Percentiles rank a stretch among this genome's conserved stretches.
phyloP scores from a whole-genome alignment of 2,329 filamentous ascomycete species.

The Calonectria montana region DNA sequence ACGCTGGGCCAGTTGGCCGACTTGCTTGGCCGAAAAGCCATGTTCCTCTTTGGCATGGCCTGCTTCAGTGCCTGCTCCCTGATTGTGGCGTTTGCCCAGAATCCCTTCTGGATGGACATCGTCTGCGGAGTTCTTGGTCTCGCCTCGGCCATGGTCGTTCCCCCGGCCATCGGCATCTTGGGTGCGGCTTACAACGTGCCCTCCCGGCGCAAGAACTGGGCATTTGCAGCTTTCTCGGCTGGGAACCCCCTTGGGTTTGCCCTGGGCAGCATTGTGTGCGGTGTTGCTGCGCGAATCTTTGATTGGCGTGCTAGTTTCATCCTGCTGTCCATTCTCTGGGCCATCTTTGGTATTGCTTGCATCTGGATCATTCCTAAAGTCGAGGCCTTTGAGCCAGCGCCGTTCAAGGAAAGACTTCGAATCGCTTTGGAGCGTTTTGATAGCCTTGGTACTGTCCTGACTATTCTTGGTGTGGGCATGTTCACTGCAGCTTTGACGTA shows the following conservation, averaged over 20 bases:
- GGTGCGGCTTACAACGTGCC: conserved; percentile 73
- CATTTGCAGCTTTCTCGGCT: conserved; percentile 69
- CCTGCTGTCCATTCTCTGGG: conserved; percentile 72
- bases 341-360: conserved; percentile 66
- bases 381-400: conserved; percentile 54
- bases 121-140: conserved; percentile 73
- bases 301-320: conserved; percentile 74
- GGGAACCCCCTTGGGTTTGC: conserved; percentile 55
- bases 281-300: conserved; percentile 69
- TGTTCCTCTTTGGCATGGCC: conserved; percentile 34
- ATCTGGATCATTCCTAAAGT: conserved; percentile 71
- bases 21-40: conserved; percentile 28
- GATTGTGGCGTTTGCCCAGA: conserved; percentile 37
- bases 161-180: conserved; percentile 72
- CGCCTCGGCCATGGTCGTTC: conserved; percentile 71
- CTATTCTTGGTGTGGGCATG: conserved; percentile 73
- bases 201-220: conserved; percentile 70
- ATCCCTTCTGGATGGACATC: conserved; percentile 55
- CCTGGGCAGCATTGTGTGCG: conserved; percentile 66
- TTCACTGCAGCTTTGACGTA: conserved; percentile 71
- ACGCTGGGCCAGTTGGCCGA: conserved; percentile 57
- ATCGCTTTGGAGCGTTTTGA: conserved; percentile 68
- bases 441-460: conserved; percentile 68
- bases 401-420: conserved; percentile 32
- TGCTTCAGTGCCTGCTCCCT: conserved; percentile 34